Evolutionary conservation across 2,329 filamentous ascomycete species (phyloP).

Genomic region (Colletotrichum caudatum): DNA sequence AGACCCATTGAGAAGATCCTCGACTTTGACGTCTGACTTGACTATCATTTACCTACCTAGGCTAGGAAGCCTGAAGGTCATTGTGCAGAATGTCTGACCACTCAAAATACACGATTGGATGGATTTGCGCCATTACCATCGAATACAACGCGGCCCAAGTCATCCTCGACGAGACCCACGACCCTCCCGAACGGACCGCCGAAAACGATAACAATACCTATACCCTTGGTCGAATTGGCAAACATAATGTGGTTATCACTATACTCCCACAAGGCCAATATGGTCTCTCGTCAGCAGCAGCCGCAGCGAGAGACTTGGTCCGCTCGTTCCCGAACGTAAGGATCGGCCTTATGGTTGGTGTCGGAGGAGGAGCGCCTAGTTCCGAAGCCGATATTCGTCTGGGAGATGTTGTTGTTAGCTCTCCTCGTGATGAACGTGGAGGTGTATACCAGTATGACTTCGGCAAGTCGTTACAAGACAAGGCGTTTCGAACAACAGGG

Average conservation of each 20-base stretch:
- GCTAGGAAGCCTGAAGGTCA: too few species aligned
- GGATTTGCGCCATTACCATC: too few species aligned
- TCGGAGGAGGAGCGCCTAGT: constrained; percentile 5
- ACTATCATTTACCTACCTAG: too few species aligned
- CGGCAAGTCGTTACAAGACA: constrained; percentile 33
- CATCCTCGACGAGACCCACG: constrained; percentile 10
- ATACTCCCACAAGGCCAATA: constrained; percentile 43
- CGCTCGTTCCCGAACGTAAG: constrained; percentile 33
- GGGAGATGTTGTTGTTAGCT: constrained; percentile 38
- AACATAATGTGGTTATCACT: constrained; percentile 47
- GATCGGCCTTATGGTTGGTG: constrained; percentile 35
- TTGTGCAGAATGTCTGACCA: too few species aligned
- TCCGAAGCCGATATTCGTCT: constrained; percentile 12
- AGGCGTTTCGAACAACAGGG: neutral
- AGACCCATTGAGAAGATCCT: too few species aligned
- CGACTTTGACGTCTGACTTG: too few species aligned
- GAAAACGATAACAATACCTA: constrained; percentile 46
- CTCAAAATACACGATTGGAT: too few species aligned
- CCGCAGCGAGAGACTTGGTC: constrained; percentile 34
- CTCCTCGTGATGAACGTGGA: neutral
- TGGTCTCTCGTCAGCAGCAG: constrained; percentile 42
- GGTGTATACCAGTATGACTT: constrained; percentile 38
- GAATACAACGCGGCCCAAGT: neutral
- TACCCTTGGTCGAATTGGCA: constrained; percentile 41
- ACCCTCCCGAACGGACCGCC: constrained; percentile 31